These are phyloP conservation scores for Umbelopsis sp. DNA, from an alignment of 192 early-diverging fungal species.

Conservation along the genomic window DNA sequence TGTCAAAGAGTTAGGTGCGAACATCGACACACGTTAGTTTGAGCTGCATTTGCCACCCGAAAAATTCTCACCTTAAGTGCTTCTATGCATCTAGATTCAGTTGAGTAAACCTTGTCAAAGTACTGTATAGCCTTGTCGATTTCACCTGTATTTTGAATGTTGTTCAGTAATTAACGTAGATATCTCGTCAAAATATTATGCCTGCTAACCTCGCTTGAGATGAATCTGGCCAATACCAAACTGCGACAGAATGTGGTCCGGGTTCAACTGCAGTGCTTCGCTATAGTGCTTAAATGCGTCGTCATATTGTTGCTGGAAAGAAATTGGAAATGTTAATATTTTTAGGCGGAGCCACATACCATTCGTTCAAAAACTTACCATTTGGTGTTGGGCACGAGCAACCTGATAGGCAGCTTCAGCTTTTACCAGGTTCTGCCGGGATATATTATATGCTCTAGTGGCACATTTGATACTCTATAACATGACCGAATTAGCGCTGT, in stretches of 20 bases:
- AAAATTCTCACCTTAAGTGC: conserved; percentile 49
- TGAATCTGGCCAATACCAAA: conserved; percentile 82
- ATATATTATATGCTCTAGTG: conserved; percentile 41
- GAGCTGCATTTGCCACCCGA: no score
- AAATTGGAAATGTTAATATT: neutral
- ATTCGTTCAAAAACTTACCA: conserved; percentile 18
- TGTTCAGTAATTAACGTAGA: neutral
- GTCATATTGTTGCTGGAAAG: conserved; percentile 61
- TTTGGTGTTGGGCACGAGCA: conserved; percentile 56
- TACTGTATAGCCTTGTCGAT: conserved; percentile 46
- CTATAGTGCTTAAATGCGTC: conserved; percentile 71
- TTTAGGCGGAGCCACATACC: neutral
- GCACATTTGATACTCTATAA: conserved; percentile 43
- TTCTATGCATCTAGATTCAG: conserved; percentile 66
- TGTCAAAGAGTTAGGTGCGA: no score
- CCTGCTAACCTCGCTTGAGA: conserved; percentile 50
- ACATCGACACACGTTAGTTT: no score
- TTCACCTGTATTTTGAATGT: conserved; percentile 34
- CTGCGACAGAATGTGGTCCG: conserved; percentile 64
- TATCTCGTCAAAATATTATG: neutral
- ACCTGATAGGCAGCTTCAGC: conserved; percentile 65
- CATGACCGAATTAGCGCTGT: neutral
- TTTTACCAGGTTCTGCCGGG: conserved; percentile 53
- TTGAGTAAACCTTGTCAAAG: conserved; percentile 61
- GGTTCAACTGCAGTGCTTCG: conserved; percentile 66